These are phyloP conservation scores for Amanita jacksonii DNA, from an alignment of 768 basidiomycete genomes.

Conservation along the genomic window DNA sequence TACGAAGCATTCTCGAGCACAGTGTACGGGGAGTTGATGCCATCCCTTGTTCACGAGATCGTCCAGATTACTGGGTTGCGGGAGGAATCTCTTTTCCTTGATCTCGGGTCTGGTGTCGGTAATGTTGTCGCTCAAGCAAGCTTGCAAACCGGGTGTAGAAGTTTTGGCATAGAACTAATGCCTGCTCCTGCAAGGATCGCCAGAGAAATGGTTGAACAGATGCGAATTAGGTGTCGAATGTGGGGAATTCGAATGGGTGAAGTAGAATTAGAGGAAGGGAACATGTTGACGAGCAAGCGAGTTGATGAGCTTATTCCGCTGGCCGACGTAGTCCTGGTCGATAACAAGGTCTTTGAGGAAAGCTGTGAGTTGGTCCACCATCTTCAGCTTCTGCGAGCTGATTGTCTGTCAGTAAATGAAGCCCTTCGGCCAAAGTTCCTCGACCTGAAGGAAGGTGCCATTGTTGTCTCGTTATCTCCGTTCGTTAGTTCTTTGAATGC, in stretches of 20 bases:
- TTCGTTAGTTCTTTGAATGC: conserved; percentile 68
- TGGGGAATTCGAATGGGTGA: conserved; percentile 80
- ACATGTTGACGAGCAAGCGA: conserved; percentile 66
- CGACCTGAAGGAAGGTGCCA: conserved; percentile 88
- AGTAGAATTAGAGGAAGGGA: conserved; percentile 73
- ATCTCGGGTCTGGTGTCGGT: conserved; percentile 80
- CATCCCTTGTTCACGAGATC: conserved; percentile 68
- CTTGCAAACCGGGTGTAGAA: conserved; percentile 67
- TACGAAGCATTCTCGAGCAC: conserved; percentile 80
- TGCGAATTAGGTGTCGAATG: conserved; percentile 72
- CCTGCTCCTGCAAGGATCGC: conserved; percentile 76
- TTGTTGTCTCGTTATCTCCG: conserved; percentile 81
- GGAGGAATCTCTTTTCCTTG: conserved; percentile 63
- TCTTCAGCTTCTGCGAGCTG: conserved; percentile 1
- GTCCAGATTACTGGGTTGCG: conserved; percentile 44
- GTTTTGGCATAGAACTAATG: conserved; percentile 76
- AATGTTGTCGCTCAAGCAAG: conserved; percentile 79
- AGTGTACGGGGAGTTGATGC: conserved; percentile 88
- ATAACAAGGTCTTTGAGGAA: conserved; percentile 78
- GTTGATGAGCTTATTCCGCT: conserved; percentile 61
- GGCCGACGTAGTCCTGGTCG: conserved; percentile 89
- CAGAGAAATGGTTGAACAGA: conserved; percentile 61
- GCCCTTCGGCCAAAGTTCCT: conserved; percentile 82
- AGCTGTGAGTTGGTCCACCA: conserved; percentile 41
- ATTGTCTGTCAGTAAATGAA: conserved; percentile 61